Base-by-base conservation (phyloP, 2,329 filamentous ascomycete genomes). In the Trichoderma lentiforme region DNA sequence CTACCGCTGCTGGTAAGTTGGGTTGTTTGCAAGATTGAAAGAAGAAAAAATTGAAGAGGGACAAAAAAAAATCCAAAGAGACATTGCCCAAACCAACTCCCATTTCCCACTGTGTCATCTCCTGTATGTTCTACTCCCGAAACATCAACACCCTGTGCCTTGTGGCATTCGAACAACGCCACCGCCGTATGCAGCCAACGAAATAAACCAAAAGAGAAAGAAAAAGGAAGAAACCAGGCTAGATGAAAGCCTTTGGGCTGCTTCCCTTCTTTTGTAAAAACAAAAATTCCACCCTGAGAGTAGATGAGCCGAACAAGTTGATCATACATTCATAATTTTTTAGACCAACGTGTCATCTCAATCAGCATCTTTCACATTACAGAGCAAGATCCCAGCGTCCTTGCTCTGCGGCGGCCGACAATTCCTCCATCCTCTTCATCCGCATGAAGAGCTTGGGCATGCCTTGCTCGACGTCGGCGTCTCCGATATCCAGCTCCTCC, bases 361-460 rank as follows among this genome's bases (percentile, higher is more conserved):
- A 26, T 65, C 24, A 6, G 15, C n/a, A 61, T 47, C 15, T 53
- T 89, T 89, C 83, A 93, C 91, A 93, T 93, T 71, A 93, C 83
- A 57, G 81, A 78, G 79, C 91, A 92, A 32, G 84, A 81, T n/a
- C 74, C 89, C 80, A 89, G 85, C 47, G 90, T 92, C 76, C 91
- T 86, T 18, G 91, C 90, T 71, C 89, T 86, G 72, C 90, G 86
- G 47, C 90, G 86, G 30, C 88, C 84, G 5, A 84, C 83, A n/a
- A 81, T 74, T 6, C 83, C 89, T 14, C 88, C 91, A 58, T 93
- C 93, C 74, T 94, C 92, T 79, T 97, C 94, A 76, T 93, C 90
- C 61, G 92, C 90, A 81, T 96, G 93, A 75, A 93, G 85, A 79
- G 91, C 86, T 78, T 94, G 91, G 6, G 94, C 94, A 79, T 97